Evolutionary conservation across 2,329 filamentous ascomycete genomes (phyloP), one percentile per base, ranked within the genome.

Genomic region (Paracoccidioides lutzii): DNA sequence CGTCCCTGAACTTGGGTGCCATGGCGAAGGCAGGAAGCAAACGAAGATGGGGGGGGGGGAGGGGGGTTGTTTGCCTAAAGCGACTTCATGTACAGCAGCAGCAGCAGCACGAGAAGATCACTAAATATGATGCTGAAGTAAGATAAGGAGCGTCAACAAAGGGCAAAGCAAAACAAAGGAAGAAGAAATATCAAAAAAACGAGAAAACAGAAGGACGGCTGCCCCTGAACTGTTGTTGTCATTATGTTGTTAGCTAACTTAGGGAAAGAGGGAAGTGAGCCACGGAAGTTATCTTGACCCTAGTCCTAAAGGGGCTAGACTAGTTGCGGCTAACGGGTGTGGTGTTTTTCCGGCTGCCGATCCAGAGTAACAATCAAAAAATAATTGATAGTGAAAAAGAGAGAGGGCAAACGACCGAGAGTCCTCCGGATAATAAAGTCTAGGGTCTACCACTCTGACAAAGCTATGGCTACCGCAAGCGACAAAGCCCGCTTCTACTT

Each of bases 401-500:
- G 7, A 12, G 37, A 38, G 7, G 37, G 12, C 37, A 38, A 28
- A 28, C 3, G 30, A 7, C n/a, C 10, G 7, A 38, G n/a, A 12
- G 15, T 9, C 22, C n/a, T 28, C 15, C 3, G 32, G 14, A 49
- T 37, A 38, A 28, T 3, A 7, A 14, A n/a, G 5, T 9, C n/a
- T 3, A 37, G 9, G 12, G 15, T 2, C 40, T 30, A n/a, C 15
- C 35, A 28, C 15, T 3, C 15, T 44, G 33, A 55, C 15, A 38
- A 50, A 45, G 40, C 49, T 58, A 95, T 95, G 89, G 81, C 90
- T 1, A 85, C 83, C 44, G 85, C 93, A 57, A 85, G 87, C 60
- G 93, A 97, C 67, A 97, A 96, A 73, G 93, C 91, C 55, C 88
- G 91, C 57, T 97, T 91, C 73, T 96, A 88, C 72, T 81, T 97